Base-by-base conservation (phyloP, 495 filamentous ascomycete species). In the Penicillium argentinense region DNA sequence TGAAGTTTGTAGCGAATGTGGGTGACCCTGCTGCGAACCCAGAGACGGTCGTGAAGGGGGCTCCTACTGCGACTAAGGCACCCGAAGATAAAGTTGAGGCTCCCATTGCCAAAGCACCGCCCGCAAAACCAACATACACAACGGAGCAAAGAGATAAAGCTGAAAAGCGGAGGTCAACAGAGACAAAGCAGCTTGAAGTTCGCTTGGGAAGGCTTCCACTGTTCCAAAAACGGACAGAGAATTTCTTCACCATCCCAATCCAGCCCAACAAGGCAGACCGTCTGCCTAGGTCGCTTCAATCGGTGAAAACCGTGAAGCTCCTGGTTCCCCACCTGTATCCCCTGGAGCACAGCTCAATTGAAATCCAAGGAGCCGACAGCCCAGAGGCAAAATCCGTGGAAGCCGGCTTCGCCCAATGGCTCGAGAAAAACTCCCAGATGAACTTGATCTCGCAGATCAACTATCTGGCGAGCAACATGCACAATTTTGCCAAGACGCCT, bases 391-490 rank as follows among this genome's bases (percentile, higher is more conserved):
- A 71, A 43, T 68, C 71, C 3, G 71, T 89, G 11, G 82, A 91
- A 59, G 67, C 69, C 43, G 76, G 82, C 3, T 96, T 96, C 51
- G 62, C 71, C 9, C 54, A 77, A 39, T 85, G 77, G 66, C 65
- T 82, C 7, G 59, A 56, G 19, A 69, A 83, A 19, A 76, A 80
- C 56, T 71, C 69, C 24, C 72, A 86, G 36, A 67, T 83, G 66
- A 82, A 78, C 8, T 53, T 96, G 53, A 85, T 87, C 62, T 85
- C 79, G 27, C 84, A 87, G 40, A 56, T 95, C 53, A 95, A 95
- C 57, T 88, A 85, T 45, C 65, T 96, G 32, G 74, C 81, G 1
- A 83, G 85, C 60, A 89, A 91, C 51, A 78, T 95, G 57, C 81
- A 87, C 52, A 61, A 69, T 1, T 71, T 95, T 59, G 86, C 83